Percentiles rank a stretch among this genome's conserved stretches.
Evolutionary conservation across 441 rosid genomes (phyloP).

Genomic region (Jatropha multifida): DNA sequence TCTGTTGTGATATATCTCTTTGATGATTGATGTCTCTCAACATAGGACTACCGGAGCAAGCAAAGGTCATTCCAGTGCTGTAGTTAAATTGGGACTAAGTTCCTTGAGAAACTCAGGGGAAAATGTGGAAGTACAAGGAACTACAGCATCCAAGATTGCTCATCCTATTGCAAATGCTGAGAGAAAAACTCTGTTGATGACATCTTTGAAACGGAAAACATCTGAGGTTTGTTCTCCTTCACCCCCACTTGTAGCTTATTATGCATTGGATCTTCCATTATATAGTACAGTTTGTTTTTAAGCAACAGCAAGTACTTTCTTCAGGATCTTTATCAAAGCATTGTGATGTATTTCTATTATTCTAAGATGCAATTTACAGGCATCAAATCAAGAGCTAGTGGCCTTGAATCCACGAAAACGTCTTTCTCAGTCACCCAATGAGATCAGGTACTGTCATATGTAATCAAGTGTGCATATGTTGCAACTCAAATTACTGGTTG

Average conservation of each 20-base stretch:
- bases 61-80: conserved; percentile 36
- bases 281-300: conserved; percentile 13
- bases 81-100: conserved; percentile 29
- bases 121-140: conserved; percentile 32
- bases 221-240: conserved; percentile 45
- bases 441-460: conserved; percentile 55
- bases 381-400: conserved; percentile 32
- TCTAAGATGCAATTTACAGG: conserved; percentile 38
- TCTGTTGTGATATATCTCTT: conserved; percentile 5
- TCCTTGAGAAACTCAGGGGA: conserved; percentile 33
- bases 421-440: conserved; percentile 55
- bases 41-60: conserved; percentile 44
- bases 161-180: conserved; percentile 36
- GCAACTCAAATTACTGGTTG: conserved; percentile 16
- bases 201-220: conserved; percentile 71
- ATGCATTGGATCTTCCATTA: conserved; percentile 1
- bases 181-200: conserved; percentile 32
- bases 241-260: not conserved
- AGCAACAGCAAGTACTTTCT: conserved; percentile 8
- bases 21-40: conserved; percentile 22
- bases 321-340: not conserved
- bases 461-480: not conserved
- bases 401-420: conserved; percentile 59
- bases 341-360: conserved; percentile 1
- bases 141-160: conserved; percentile 27